phyloP scores from a whole-genome alignment of 148 eudicot genomes.

The Camellia sinensis region DNA sequence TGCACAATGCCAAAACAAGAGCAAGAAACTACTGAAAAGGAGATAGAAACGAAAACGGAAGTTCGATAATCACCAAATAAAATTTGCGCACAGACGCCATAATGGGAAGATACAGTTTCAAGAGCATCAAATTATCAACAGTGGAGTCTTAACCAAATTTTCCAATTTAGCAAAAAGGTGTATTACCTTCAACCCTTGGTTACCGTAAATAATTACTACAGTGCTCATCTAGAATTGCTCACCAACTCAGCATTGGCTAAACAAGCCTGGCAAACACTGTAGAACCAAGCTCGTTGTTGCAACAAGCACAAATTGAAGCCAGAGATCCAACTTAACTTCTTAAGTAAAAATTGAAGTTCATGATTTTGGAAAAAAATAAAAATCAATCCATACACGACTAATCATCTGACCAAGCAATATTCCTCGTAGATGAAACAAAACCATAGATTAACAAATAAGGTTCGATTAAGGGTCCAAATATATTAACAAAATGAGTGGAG shows the following conservation, averaged over 20 bases:
- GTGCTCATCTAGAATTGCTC: neutral
- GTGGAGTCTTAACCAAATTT: neutral
- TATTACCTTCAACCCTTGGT: slow-evolving; percentile 80
- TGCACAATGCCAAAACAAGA: neutral
- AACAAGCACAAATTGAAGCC: neutral
- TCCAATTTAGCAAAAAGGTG: neutral
- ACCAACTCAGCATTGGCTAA: neutral
- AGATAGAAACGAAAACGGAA: neutral
- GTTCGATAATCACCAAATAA: neutral
- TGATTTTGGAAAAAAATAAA: neutral
- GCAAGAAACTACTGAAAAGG: neutral
- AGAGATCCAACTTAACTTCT: neutral
- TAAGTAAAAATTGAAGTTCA: neutral
- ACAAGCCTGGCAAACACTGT: neutral
- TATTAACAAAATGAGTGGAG: neutral
- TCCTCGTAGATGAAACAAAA: neutral
- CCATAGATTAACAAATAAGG: neutral
- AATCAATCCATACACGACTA: neutral
- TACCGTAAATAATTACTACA: slow-evolving; percentile 43
- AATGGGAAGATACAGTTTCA: neutral
- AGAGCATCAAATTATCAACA: neutral
- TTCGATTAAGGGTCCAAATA: neutral
- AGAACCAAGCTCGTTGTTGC: neutral
- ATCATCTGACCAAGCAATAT: neutral
- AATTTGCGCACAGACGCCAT: neutral